Percentiles rank a stretch among this genome's conserved stretches.
Evolutionary conservation across 805 yeast species (phyloP).

Genomic region (Candida gorgasii): DNA sequence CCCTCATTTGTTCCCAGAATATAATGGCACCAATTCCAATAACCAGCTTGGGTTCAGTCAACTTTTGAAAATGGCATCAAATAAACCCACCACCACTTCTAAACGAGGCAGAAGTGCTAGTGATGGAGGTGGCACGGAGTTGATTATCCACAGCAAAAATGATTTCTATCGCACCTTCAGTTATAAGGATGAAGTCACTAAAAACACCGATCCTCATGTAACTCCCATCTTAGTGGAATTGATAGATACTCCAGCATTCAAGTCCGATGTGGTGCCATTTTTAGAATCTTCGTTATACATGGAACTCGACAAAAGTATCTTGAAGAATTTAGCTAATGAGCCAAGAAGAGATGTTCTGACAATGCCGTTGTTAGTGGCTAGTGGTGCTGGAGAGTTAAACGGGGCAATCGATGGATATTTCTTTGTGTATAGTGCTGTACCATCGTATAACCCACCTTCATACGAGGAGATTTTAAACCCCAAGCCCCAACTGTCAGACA

Average conservation of each 20-base stretch:
- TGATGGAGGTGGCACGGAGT: conserved; percentile 28
- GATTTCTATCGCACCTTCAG: conserved; percentile 13
- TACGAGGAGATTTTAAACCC: conserved; percentile 38
- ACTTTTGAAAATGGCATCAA: conserved; percentile 15
- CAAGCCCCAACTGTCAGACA: not conserved
- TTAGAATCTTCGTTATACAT: conserved; percentile 70
- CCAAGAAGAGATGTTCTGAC: conserved; percentile 64
- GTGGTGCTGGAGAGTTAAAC: conserved; percentile 77
- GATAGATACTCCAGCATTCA: conserved; percentile 74
- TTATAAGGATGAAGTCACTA: conserved; percentile 5
- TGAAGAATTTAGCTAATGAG: conserved; percentile 62
- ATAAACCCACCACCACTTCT: conserved; percentile 9
- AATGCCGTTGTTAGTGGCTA: conserved; percentile 69
- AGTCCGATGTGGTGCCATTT: conserved; percentile 70
- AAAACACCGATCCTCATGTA: conserved; percentile 22
- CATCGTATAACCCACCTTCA: conserved; percentile 59
- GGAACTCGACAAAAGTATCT: conserved; percentile 56
- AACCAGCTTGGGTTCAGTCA: conserved; percentile 28
- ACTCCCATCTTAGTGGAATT: conserved; percentile 67
- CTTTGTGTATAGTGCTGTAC: conserved; percentile 68
- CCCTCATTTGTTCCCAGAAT: not conserved
- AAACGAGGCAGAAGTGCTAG: conserved; percentile 20
- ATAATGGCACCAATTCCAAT: not conserved
- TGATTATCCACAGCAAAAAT: conserved; percentile 13
- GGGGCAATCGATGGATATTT: conserved; percentile 77